Base-by-base conservation (phyloP, 768 basidiomycete genomes). In the Polyporus arcularius region DNA sequence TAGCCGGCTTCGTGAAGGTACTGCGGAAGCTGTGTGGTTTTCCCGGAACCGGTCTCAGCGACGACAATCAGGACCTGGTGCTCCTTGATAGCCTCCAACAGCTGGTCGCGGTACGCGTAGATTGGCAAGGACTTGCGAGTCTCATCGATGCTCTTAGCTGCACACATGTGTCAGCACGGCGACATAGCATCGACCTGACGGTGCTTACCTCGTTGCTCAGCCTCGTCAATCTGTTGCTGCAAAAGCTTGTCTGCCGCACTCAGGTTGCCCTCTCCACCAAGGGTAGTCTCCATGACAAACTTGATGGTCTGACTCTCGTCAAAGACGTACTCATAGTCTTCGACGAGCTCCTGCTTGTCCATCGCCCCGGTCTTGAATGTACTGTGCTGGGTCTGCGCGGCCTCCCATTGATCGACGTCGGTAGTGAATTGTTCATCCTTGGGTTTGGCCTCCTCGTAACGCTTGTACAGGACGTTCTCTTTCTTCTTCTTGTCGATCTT, bases 1-100 rank as follows among this genome's bases (percentile, higher is more conserved):
- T 91, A 99, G 7, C 97, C 97, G 4, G 95, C 96, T 78, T 99
- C 97, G 71, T 98, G 94, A 4, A 99, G 86, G 73, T 98, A 99
- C 72, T 99, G 97, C 0, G 97, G 96, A 3, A 99, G 80, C 72
- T 99, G 97, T 0, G 97, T 99, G 1, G 97, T 99, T 77, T 99
- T 99, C 39, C 97, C 97, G 2, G 97, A 98, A 26, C 97, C 97
- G 0, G 97, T 98, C 76, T 99, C 97, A 11, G 96, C 97, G 52
- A 97, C 95, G 50, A 99, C 94, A 58, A 99, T 95, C 65, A 99
- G 85, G 18, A 98, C 91, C 69, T 98, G 97, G 70, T 97, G 90
- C 39, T 94, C 85, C 45, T 85, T 85, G 61, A 99, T 89, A 0
- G 97, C 97, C 21, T 87, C 83, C 9, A 99, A 86, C 21, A 98